phyloP scores from a whole-genome alignment of 331 rosid genomes.

The Spiraea crenata region DNA sequence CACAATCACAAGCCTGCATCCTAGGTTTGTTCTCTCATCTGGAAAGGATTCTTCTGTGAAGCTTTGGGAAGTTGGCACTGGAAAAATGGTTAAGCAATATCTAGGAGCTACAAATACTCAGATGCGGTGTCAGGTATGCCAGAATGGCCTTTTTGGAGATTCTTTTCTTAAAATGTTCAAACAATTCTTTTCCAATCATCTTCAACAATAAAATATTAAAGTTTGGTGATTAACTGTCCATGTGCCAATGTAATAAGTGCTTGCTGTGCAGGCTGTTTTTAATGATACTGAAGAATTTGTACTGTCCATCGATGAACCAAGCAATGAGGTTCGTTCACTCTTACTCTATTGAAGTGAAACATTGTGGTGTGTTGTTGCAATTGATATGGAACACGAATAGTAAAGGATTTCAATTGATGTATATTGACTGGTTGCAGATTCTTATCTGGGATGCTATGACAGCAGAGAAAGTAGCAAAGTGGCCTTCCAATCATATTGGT shows the following conservation, averaged over 20 bases:
- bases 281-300: slow-evolving; percentile 79
- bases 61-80: slow-evolving; percentile 87
- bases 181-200: not conserved
- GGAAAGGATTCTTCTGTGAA: slow-evolving; percentile 90
- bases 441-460: slow-evolving; percentile 85
- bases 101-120: slow-evolving; percentile 74
- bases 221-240: not conserved
- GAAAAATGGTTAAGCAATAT: slow-evolving; percentile 83
- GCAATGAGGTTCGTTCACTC: slow-evolving; percentile 69
- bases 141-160: not conserved
- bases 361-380: not conserved
- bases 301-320: slow-evolving; percentile 71
- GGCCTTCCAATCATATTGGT: slow-evolving; percentile 88
- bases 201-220: not conserved
- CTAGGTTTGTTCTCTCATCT: slow-evolving; percentile 79
- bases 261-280: slow-evolving; percentile 64
- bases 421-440: slow-evolving; percentile 53
- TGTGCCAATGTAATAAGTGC: not conserved
- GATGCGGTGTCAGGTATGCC: slow-evolving; percentile 69
- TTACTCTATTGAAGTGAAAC: slow-evolving; percentile 3
- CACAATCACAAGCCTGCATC: slow-evolving; percentile 21
- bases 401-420: slow-evolving; percentile 19
- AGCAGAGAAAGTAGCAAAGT: slow-evolving; percentile 70
- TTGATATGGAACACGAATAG: not conserved
- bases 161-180: not conserved